Evolutionary conservation across 1,284 basidiomycete genomes (phyloP).

Genomic region (Papiliotrema laurentii): DNA sequence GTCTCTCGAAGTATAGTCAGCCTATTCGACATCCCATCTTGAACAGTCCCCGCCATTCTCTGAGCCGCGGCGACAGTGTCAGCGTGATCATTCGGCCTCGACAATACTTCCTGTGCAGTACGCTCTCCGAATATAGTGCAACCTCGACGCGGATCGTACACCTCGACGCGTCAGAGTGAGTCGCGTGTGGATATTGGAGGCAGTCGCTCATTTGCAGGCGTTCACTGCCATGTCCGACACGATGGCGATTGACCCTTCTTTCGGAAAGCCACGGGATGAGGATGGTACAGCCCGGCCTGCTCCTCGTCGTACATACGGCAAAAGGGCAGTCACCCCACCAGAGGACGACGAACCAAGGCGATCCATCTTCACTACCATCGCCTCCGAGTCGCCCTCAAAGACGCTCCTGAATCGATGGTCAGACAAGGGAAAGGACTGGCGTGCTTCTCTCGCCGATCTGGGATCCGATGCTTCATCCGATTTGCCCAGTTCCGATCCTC

Average conservation of each 20-base stretch:
- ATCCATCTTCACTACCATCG: constrained; percentile 2
- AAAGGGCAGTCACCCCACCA: constrained; percentile 7
- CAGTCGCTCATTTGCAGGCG: too few species aligned
- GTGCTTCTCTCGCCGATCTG: constrained; percentile 9
- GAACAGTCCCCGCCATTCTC: too few species aligned
- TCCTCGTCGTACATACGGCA: constrained; percentile 14
- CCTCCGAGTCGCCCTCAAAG: constrained; percentile 19
- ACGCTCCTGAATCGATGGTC: constrained; percentile 21
- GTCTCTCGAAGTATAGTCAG: too few species aligned
- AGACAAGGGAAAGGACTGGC: constrained; percentile 10
- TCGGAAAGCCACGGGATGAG: background rate
- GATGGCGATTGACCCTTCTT: background rate
- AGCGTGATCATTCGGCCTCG: too few species aligned
- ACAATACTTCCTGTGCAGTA: too few species aligned
- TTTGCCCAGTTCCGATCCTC: too few species aligned
- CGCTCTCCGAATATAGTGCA: too few species aligned
- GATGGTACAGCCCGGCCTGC: constrained; percentile 7
- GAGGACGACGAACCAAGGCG: background rate
- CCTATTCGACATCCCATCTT: too few species aligned
- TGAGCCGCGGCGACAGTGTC: too few species aligned
- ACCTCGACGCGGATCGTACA: too few species aligned
- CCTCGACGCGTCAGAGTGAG: too few species aligned
- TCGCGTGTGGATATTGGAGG: too few species aligned
- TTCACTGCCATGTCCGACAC: background rate
- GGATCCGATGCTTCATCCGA: constrained; percentile 6